These are phyloP conservation scores for Phylloporus rhodoxanthus DNA, from an alignment of 768 basidiomycete species.

Conservation along the genomic window DNA sequence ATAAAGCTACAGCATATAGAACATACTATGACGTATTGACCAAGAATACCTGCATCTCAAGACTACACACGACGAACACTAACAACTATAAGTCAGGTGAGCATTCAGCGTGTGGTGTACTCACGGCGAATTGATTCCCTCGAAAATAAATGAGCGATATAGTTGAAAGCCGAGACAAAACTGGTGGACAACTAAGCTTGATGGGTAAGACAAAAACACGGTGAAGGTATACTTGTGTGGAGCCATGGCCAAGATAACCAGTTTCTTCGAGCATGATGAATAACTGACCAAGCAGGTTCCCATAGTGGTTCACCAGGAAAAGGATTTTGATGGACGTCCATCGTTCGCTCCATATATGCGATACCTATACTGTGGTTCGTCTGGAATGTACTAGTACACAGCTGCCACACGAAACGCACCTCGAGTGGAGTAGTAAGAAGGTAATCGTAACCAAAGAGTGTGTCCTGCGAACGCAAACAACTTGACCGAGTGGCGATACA, in stretches of 20 bases:
- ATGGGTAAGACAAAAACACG: neutral
- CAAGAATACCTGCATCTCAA: conserved; percentile 1
- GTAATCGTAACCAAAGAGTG: conserved; percentile 23
- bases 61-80: conserved; percentile 27
- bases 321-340: conserved; percentile 2
- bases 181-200: neutral
- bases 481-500: no score
- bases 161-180: conserved; percentile 4
- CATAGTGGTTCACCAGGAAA: conserved; percentile 15
- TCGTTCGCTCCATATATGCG: conserved; percentile 11
- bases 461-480: conserved; percentile 11
- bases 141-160: neutral
- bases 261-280: conserved; percentile 20
- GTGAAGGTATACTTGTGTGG: neutral
- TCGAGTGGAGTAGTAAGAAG: conserved; percentile 24
- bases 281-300: conserved; percentile 15
- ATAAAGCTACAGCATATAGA: conserved; percentile 1
- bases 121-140: conserved; percentile 10
- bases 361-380: conserved; percentile 3
- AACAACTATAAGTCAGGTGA: neutral
- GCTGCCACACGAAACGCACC: conserved; percentile 8
- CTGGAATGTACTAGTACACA: neutral
- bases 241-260: conserved; percentile 15
- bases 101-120: neutral
- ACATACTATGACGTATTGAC: conserved; percentile 7